Conservation (phyloP, 805 yeast species). For the Metschnikowia rubicola region DNA sequence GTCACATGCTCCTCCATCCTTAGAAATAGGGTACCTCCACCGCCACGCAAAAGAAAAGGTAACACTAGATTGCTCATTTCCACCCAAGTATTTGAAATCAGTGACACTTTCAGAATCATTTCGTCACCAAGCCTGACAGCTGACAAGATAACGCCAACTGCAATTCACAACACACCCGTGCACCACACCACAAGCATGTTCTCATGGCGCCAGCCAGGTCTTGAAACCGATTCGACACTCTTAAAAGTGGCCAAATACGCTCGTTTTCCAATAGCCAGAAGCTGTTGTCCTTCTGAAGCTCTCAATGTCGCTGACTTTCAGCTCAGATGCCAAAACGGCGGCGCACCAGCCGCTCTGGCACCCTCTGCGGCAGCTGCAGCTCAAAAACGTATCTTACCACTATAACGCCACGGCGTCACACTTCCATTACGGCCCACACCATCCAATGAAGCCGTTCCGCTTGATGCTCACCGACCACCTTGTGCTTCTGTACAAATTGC, state of each 20-base stretch:
- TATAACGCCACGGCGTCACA: slow-evolving; percentile 75
- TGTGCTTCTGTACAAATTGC: slow-evolving; percentile 77
- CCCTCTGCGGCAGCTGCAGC: slow-evolving; percentile 16
- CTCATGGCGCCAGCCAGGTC: too few species aligned
- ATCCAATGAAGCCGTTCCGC: slow-evolving; percentile 98
- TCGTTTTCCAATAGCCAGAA: background rate
- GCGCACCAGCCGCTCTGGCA: slow-evolving; percentile 32
- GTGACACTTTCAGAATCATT: too few species aligned
- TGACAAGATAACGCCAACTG: too few species aligned
- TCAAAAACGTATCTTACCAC: slow-evolving; percentile 71
- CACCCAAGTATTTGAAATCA: too few species aligned
- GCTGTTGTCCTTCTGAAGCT: background rate
- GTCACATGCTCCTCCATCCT: background rate
- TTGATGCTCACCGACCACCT: slow-evolving; percentile 91
- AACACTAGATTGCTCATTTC: too few species aligned
- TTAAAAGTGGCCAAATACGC: background rate
- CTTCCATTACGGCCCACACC: slow-evolving; percentile 88
- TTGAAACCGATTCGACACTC: too few species aligned
- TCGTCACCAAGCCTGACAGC: too few species aligned
- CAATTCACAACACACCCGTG: background rate
- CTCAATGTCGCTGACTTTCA: slow-evolving; percentile 22
- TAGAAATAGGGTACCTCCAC: background rate
- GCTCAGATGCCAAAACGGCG: slow-evolving; percentile 32
- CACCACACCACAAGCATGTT: background rate
- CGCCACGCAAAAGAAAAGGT: too few species aligned